Base-by-base conservation (phyloP, 148 eudicot genomes). In the Agrostemma githago region DNA sequence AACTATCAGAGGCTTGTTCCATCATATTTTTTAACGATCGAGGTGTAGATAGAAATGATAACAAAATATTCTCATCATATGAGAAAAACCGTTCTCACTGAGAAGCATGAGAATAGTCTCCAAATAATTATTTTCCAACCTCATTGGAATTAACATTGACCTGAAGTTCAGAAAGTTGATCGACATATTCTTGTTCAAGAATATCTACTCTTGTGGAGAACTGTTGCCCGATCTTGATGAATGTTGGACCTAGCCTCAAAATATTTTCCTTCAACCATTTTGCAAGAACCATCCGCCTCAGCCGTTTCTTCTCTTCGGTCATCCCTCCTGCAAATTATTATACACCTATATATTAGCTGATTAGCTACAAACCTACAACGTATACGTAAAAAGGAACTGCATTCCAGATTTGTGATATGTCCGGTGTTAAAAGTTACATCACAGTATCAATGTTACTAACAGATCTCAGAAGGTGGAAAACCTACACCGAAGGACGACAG, bases 141-240 rank as follows among this genome's bases (percentile, higher is more conserved):
- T 58, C 61, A 40, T 66, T 11, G 3, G 72, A 59, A 73, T 21
- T 40, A 78, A 79, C 10, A 78, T 74, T 68, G 56, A 95, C 99
- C 97, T 95, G 99, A 83, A 95, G 97, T 86, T 95, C 99, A 59
- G 99, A 92, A 70, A 95, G 86, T 71, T 95, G 97, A 84, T 95
- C 99, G 72, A 95, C 96, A 78, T 92, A 95, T 80, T 95, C 99
- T 80, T 95, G 97, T 75, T 93, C 87, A 82, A 95, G 99, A 87
- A 95, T 95, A 82, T 95, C 99, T 44, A 95, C 99, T 74, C 99
- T 90, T 62, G 99, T 95, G 39, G 99, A 95, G 84, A 95, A 95
- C 79, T 95, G 99, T 84, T 95, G 99, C 42, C 99, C 99, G 44
- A 95, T 89, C 83, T 95, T 95, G 42, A 95, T 95, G 77, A 95